Percentiles rank a stretch among this genome's conserved stretches.
Evolutionary conservation across 441 rosid species (phyloP).

Genomic region (Eutrema salsugineum): DNA sequence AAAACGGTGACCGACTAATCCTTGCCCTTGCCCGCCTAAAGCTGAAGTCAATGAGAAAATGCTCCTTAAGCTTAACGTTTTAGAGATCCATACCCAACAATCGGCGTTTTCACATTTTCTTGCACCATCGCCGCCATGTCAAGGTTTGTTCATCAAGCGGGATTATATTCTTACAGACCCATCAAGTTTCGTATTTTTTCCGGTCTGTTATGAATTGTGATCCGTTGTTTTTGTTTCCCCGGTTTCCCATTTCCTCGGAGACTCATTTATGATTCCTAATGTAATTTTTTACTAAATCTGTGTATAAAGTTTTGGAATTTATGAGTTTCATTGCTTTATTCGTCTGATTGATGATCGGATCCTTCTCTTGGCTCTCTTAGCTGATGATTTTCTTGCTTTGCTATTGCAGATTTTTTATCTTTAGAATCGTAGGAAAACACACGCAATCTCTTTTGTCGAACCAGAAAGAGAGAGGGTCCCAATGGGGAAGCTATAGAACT

Average conservation of each 20-base stretch:
- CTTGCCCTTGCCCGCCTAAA: neutral
- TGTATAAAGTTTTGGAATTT: conserved; percentile 11
- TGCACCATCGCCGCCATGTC: conserved; percentile 23
- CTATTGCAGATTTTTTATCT: conserved; percentile 57
- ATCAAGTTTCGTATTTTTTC: neutral
- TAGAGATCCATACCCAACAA: conserved; percentile 21
- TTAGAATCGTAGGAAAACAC: conserved; percentile 46
- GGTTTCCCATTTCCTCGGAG: conserved; percentile 26
- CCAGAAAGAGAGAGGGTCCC: conserved; percentile 30
- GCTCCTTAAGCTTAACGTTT: conserved; percentile 13
- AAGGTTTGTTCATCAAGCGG: conserved; percentile 20
- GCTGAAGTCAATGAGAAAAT: conserved; percentile 33
- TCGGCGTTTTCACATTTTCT: conserved; percentile 5
- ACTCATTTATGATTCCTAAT: neutral
- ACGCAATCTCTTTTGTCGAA: conserved; percentile 31
- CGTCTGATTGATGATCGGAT: neutral
- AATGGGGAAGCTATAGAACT: conserved; percentile 43
- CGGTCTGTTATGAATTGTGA: neutral
- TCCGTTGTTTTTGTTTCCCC: conserved; percentile 1
- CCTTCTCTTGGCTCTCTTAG: neutral
- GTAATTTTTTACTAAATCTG: neutral
- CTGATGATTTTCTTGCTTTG: neutral
- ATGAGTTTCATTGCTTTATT: neutral
- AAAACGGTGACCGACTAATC: neutral
- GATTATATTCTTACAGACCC: neutral